These are phyloP conservation scores for Eucalyptus cloeziana DNA, from an alignment of 345 rosid genomes.

Conservation along the genomic window DNA sequence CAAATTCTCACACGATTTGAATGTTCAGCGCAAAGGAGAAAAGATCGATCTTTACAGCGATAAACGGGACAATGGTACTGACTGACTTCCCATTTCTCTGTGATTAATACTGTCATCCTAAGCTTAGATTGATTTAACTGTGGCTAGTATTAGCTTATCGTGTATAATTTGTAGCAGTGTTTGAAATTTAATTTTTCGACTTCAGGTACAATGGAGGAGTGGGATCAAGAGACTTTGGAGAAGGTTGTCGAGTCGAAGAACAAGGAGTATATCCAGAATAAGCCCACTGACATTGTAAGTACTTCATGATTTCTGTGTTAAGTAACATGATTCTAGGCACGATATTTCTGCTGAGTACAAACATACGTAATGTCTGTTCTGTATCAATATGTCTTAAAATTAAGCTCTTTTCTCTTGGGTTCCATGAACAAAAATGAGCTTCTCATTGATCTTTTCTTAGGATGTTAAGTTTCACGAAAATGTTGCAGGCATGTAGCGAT, in stretches of 20 bases:
- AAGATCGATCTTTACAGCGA: constrained; percentile 58
- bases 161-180: neutral
- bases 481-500: neutral
- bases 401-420: neutral
- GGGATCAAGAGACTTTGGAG: constrained; percentile 75
- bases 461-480: neutral
- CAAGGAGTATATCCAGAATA: constrained; percentile 45
- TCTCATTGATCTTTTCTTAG: neutral
- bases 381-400: neutral
- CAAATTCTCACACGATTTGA: constrained; percentile 67
- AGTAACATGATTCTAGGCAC: neutral
- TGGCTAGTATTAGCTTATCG: neutral
- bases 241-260: constrained; percentile 55
- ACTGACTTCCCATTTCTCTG: neutral
- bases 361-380: neutral
- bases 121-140: neutral
- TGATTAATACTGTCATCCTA: neutral
- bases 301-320: neutral
- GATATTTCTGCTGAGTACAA: neutral
- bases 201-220: constrained; percentile 55
- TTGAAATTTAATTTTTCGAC: neutral
- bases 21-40: constrained; percentile 65
- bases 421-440: neutral
- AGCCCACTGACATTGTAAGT: constrained; percentile 69
- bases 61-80: constrained; percentile 39